Conservation (phyloP, 805 yeast genomes). For the Saccharomycopsis sp. region DNA sequence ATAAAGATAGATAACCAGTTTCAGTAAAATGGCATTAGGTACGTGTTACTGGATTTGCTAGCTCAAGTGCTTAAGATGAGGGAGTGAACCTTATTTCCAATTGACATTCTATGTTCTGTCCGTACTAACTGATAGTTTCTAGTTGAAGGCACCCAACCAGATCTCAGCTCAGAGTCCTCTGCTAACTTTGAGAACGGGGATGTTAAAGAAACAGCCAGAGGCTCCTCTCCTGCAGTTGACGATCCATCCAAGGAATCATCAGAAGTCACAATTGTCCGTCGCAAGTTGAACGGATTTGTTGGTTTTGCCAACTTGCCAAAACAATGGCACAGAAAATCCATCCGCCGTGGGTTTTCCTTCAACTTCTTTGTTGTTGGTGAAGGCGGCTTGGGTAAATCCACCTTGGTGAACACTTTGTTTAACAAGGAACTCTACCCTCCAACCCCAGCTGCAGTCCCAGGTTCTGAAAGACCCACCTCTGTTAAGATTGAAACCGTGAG, state of each 20-base stretch:
- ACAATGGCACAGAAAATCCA: constrained; percentile 95
- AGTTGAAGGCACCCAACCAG: constrained; percentile 15
- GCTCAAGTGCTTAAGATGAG: no score
- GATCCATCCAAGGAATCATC: background rate
- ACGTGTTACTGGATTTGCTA: no score
- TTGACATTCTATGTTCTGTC: no score
- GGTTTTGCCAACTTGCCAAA: constrained; percentile 97
- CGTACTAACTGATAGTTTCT: no score
- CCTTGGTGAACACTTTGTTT: constrained; percentile 85
- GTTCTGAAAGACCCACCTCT: constrained; percentile 33
- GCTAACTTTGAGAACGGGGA: constrained; percentile 11
- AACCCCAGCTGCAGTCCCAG: constrained; percentile 31
- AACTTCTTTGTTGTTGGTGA: constrained; percentile 89
- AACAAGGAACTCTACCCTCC: constrained; percentile 49
- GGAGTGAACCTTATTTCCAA: no score
- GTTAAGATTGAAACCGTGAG: constrained; percentile 54
- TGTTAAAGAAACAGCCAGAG: constrained; percentile 15
- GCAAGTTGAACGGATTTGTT: constrained; percentile 84
- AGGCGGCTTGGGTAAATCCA: constrained; percentile 86
- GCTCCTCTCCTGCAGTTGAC: constrained; percentile 7
- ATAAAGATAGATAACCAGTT: no score
- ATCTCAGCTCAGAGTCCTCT: constrained; percentile 15
- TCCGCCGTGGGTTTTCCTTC: constrained; percentile 80
- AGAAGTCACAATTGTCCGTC: constrained; percentile 54
- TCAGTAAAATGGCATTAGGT: no score